phyloP scores from a whole-genome alignment of 2,329 filamentous ascomycete genomes.

The Fusarium sp. region DNA sequence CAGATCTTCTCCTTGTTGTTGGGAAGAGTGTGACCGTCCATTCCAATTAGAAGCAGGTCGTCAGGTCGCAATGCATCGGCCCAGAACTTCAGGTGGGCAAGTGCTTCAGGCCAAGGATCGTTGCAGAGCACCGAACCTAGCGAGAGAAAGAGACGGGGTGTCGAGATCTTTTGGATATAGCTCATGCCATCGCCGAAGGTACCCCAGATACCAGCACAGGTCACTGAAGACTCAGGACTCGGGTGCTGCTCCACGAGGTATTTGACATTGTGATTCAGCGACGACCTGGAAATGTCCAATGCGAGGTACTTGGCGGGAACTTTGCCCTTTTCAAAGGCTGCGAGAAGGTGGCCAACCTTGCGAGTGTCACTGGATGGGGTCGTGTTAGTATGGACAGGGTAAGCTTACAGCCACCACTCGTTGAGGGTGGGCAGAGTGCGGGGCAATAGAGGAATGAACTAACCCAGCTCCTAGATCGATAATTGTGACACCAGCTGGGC shows the following conservation, averaged over 20 bases:
- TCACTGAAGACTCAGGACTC: conserved; percentile 40
- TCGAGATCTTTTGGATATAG: conserved; percentile 44
- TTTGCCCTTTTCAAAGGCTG: conserved; percentile 46
- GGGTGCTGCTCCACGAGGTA: conserved; percentile 46
- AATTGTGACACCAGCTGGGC: conserved; percentile 47
- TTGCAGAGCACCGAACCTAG: conserved; percentile 55
- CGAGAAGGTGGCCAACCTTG: conserved; percentile 52
- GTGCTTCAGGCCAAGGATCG: conserved; percentile 49
- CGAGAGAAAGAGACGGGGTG: conserved; percentile 51
- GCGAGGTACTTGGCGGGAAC: conserved; percentile 49
- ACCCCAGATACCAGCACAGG: conserved; percentile 52
- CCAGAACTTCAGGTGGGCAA: conserved; percentile 50
- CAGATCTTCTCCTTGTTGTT: conserved; percentile 50
- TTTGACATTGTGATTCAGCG: conserved; percentile 48
- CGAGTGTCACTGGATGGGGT: conserved; percentile 49
- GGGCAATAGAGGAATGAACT: conserved; percentile 37
- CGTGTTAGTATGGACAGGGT: conserved; percentile 24
- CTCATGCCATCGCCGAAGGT: conserved; percentile 50
- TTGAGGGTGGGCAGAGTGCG: conserved; percentile 18
- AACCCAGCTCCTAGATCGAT: conserved; percentile 55
- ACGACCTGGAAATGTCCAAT: conserved; percentile 52
- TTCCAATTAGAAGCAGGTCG: conserved; percentile 52
- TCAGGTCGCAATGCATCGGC: conserved; percentile 46
- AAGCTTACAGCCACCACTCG: conserved; percentile 26
- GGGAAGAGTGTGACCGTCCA: conserved; percentile 52